phyloP scores from a whole-genome alignment of 768 basidiomycete genomes.

The Galerina marginata region DNA sequence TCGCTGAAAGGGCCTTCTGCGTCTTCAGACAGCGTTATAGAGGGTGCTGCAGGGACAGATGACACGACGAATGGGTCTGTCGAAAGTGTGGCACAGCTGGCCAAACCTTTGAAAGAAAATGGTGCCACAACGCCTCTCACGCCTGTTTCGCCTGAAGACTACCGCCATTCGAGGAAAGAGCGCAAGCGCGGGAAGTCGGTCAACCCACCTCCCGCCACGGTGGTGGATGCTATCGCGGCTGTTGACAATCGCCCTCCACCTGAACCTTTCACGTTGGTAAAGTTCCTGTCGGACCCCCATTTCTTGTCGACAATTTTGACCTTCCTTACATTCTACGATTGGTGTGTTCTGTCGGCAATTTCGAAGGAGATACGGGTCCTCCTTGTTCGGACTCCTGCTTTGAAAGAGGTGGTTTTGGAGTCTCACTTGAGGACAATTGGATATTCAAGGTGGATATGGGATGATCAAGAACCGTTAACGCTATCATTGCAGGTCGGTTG shows the following conservation, averaged over 20 bases:
- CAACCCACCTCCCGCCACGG: slow-evolving; percentile 6
- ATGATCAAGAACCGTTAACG: slow-evolving; percentile 63
- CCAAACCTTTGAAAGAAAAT: slow-evolving; percentile 14
- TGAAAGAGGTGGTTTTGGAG: slow-evolving; percentile 72
- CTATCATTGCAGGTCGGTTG: slow-evolving; percentile 64
- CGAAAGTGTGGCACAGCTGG: neutral
- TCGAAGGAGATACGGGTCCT: slow-evolving; percentile 57
- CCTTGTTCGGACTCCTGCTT: slow-evolving; percentile 51
- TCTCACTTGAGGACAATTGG: slow-evolving; percentile 74
- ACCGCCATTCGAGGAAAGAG: slow-evolving; percentile 22
- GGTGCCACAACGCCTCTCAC: slow-evolving; percentile 20
- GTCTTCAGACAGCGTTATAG: slow-evolving; percentile 17
- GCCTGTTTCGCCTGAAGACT: slow-evolving; percentile 28
- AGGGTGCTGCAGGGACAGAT: slow-evolving; percentile 2
- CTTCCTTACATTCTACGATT: slow-evolving; percentile 75
- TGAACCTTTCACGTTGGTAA: slow-evolving; percentile 39
- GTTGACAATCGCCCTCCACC: slow-evolving; percentile 11
- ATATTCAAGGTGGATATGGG: slow-evolving; percentile 70
- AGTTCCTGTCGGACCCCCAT: slow-evolving; percentile 57
- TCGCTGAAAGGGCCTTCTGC: slow-evolving; percentile 8
- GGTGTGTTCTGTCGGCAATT: slow-evolving; percentile 63
- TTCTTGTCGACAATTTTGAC: slow-evolving; percentile 61
- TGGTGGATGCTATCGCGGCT: slow-evolving; percentile 8
- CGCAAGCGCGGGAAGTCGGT: slow-evolving; percentile 24
- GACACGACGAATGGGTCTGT: neutral